Percentiles rank a stretch among this genome's conserved stretches.
Conservation (phyloP, 768 basidiomycete genomes). For the Pleurotus sapidus region DNA sequence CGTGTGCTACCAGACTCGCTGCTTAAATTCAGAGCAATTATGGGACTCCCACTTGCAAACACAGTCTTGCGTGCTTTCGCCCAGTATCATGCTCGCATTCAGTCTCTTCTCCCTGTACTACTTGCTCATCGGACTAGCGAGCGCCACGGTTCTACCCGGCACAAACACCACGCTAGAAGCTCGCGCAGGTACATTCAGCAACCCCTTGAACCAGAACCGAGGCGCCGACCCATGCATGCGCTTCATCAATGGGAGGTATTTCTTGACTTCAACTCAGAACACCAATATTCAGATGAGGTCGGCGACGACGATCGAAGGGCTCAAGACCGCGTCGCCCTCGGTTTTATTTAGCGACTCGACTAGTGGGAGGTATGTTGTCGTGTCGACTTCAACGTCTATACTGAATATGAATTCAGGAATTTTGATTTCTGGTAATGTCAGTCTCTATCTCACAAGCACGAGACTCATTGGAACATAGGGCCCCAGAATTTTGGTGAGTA, state of each 20-base stretch:
- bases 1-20: too few relatives aligned
- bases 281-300: slow-evolving; percentile 14
- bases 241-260: slow-evolving; percentile 13
- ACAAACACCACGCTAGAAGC: not conserved
- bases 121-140: too few relatives aligned
- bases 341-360: slow-evolving; percentile 13
- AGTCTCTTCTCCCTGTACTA: too few relatives aligned
- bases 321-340: slow-evolving; percentile 11
- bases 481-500: slow-evolving; percentile 14
- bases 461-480: not conserved
- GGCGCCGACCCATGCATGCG: slow-evolving; percentile 17
- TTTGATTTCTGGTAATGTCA: slow-evolving; percentile 7
- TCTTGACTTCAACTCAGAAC: slow-evolving; percentile 14
- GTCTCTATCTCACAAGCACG: not conserved
- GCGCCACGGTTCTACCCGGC: not conserved
- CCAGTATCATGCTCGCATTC: too few relatives aligned
- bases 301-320: slow-evolving; percentile 12
- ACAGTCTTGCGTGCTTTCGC: too few relatives aligned
- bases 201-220: slow-evolving; percentile 6
- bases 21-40: too few relatives aligned
- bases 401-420: not conserved
- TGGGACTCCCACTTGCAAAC: too few relatives aligned
- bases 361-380: slow-evolving; percentile 9
- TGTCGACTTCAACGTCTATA: not conserved
- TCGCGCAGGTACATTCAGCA: slow-evolving; percentile 2